Conservation (phyloP, 345 rosid genomes). For the Erucastrum elatum region DNA sequence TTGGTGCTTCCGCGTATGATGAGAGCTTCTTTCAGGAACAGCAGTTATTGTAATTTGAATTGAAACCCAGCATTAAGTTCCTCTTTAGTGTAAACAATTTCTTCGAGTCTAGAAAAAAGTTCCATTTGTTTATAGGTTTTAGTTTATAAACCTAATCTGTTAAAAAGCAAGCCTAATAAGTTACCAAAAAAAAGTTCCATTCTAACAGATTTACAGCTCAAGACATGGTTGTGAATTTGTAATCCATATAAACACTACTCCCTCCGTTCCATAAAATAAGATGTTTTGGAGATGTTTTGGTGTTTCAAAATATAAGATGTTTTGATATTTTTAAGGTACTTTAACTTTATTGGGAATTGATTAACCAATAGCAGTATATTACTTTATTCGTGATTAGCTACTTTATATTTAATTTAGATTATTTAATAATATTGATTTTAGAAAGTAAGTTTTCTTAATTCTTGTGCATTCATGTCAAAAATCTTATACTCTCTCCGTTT, state of each 20-base stretch:
- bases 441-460: too few relatives aligned
- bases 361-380: too few relatives aligned
- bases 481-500: too few relatives aligned
- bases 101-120: not conserved
- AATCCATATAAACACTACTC: not conserved
- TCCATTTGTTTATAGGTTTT: not conserved
- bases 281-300: too few relatives aligned
- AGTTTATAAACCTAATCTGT: not conserved
- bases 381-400: too few relatives aligned
- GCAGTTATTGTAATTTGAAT: constrained; percentile 28
- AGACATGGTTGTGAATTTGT: constrained; percentile 1
- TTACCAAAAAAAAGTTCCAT: not conserved
- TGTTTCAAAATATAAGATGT: too few relatives aligned
- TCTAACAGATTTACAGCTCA: constrained; percentile 13
- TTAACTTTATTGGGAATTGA: too few relatives aligned
- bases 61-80: constrained; percentile 29
- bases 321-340: too few relatives aligned
- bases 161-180: too few relatives aligned
- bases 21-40: constrained; percentile 52
- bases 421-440: too few relatives aligned
- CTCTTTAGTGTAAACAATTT: not conserved
- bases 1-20: constrained; percentile 51
- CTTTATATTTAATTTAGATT: too few relatives aligned
- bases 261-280: not conserved
- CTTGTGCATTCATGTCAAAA: too few relatives aligned